Evolutionary conservation across 257 asterid genomes (phyloP), one percentile per base, ranked within the genome.

Genomic region (Leptodermis oblonga): DNA sequence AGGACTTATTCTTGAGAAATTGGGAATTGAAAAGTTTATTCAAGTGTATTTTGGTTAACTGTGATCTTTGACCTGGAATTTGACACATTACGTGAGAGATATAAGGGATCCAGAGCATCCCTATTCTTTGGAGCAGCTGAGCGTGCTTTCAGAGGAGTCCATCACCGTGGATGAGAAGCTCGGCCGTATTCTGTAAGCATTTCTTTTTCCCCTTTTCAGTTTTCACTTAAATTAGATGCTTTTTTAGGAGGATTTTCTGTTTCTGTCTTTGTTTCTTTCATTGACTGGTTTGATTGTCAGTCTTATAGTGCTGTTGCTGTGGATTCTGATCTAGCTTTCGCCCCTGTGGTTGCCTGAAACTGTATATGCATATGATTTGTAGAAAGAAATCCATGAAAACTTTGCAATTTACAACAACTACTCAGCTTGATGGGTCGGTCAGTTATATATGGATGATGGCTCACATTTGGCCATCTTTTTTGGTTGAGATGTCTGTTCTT

Each of bases 81-180:
- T 11, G 70, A 20, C 71, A 90, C 97, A 89, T 71, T 68, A 79
- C 68, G 88, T 92, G 80, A 85, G 89, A 83, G 98, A 92, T 75
- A 92, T 90, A 43, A 81, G 97, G 76, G 98, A 92, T 90, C 97
- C 97, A 20, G 98, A 92, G 86, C 98, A 92, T 78, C 97, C 98
- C 2, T 90, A 92, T 51, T 86, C 97, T 8, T 80, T 92, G 28
- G 98, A 92, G 85, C 97, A 92, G 86, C 95, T 92, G 67, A 86
- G 97, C 59, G 96, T 92, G 42, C 96, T 92, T 45, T 85, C 98
- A 0, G 88, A 92, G 77, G 97, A 92, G 76, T 90, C 97, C 25
- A 84, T 90, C 52, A 81, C 98, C 23, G 95, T 92, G 66, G 92
- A 90, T 71, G 92, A 92, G 75, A 85, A 90, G 82, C 97, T 80